Percentiles rank a stretch among this genome's conserved stretches.
phyloP scores from a whole-genome alignment of 371 early-diverging fungal species.

The Zychaea mexicana region DNA sequence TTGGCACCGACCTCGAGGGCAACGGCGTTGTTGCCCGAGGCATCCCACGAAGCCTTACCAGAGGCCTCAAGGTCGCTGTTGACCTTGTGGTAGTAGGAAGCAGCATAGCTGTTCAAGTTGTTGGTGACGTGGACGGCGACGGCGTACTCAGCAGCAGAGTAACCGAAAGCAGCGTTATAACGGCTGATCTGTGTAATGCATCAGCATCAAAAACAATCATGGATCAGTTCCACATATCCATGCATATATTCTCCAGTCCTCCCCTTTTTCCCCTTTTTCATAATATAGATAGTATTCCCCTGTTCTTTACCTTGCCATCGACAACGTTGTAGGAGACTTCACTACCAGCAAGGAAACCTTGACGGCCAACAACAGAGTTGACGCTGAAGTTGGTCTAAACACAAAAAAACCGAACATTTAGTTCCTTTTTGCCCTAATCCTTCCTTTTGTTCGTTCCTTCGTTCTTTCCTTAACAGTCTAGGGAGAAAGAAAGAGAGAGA shows the following conservation, averaged over 20 bases:
- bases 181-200: conserved; percentile 61
- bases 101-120: conserved; percentile 76
- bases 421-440: no score
- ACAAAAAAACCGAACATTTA: conserved; percentile 10
- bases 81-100: conserved; percentile 96
- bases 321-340: conserved; percentile 92
- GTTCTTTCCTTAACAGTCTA: background rate
- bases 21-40: conserved; percentile 72
- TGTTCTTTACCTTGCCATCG: conserved; percentile 69
- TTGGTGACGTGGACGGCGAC: conserved; percentile 84
- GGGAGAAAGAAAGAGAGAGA: no score
- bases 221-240: conserved; percentile 1
- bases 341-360: conserved; percentile 90
- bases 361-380: conserved; percentile 64
- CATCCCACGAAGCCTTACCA: conserved; percentile 91
- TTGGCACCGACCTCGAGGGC: conserved; percentile 95
- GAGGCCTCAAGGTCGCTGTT: conserved; percentile 90
- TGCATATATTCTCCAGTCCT: background rate
- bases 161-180: conserved; percentile 88
- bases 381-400: conserved; percentile 49
- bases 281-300: background rate
- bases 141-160: conserved; percentile 84
- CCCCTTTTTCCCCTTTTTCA: background rate
- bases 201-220: background rate
- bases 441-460: no score